Evolutionary conservation across 305 asterid species (phyloP), one percentile per base, ranked within the genome.

Genomic region (Euphrasia arctica): DNA sequence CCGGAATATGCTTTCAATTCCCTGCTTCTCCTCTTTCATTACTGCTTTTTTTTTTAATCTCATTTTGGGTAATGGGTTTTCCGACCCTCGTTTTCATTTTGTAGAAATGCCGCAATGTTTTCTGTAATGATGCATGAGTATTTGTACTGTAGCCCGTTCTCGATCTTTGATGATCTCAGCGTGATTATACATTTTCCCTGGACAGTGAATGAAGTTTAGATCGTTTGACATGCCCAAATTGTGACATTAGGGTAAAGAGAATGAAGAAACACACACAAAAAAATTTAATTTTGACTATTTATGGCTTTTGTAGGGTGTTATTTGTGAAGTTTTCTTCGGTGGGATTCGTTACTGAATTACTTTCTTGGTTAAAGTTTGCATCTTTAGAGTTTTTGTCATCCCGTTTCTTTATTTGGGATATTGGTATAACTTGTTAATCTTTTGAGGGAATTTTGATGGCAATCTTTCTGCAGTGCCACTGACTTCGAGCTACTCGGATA

Each of bases 401-500:
- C 4, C 32, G 7, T 62, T 59, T 54, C 59, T 2, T 32, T 28
- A 14, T 12, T 60, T 29, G 63, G 51, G 54, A 50, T 70, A 49
- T 41, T 72, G 11, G 13, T 51, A 10, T 27, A 49, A 11, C 52
- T 65, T 67, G 18, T 56, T 14, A 58, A 11, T 39, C 15, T 34
- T 10, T 13, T 78, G 39, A 42, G 27, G 42, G 32, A 32, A 34
- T 65, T 69, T 47, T 69, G 67, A 54, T 62, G 50, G 47, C 49
- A 54, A 31, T 58, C 9, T 68, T 72, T 71, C 61, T 82, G 75
- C 76, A 91, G 98, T 84, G 55, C 95, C 98, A 0, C 58, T 78
- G 63, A 78, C 77, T 70, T 71, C 93, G 0, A 71, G 64, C 48
- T 79, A 68, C 78, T 73, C 90, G 5, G 97, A 83, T 74, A 77